Percentiles rank a stretch among this genome's conserved stretches.
Conservation (phyloP, 2,329 filamentous ascomycete species). For the Fusarium begoniae region DNA sequence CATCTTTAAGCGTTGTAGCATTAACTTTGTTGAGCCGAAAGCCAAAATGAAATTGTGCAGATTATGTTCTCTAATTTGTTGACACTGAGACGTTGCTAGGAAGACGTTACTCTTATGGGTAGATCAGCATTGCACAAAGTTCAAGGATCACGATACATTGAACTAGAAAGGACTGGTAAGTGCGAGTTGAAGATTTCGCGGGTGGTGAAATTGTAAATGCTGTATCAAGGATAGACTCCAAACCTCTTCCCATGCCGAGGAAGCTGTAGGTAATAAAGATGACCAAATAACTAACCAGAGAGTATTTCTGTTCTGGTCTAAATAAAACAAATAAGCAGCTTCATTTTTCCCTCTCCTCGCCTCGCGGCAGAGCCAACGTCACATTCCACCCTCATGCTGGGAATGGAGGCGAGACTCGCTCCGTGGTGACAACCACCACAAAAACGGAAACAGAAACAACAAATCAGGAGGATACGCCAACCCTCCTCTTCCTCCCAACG, state of each 20-base stretch:
- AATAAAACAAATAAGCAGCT: constrained; percentile 9
- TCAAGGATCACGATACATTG: background rate
- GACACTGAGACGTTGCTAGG: background rate
- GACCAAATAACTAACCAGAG: constrained; percentile 15
- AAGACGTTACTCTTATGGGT: background rate
- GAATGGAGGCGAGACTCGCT: background rate
- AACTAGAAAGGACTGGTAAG: background rate
- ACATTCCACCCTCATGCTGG: constrained; percentile 1
- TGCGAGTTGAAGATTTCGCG: background rate
- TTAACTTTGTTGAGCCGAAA: background rate
- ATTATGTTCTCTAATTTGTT: background rate
- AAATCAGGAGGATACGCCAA: constrained; percentile 9
- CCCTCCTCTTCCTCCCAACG: constrained; percentile 32
- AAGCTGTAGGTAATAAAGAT: constrained; percentile 3
- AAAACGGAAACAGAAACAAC: constrained; percentile 4
- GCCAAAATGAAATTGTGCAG: background rate
- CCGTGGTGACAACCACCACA: constrained; percentile 6
- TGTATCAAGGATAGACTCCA: constrained; percentile 33
- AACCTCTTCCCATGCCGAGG: background rate
- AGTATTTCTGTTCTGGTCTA: constrained; percentile 6
- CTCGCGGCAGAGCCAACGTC: background rate
- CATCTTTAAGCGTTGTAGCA: constrained; percentile 18
- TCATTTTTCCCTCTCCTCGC: background rate
- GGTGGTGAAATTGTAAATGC: constrained; percentile 27
- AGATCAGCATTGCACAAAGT: background rate